Evolutionary conservation across 306 rosid genomes (phyloP).

Genomic region (Rosa rugosa): DNA sequence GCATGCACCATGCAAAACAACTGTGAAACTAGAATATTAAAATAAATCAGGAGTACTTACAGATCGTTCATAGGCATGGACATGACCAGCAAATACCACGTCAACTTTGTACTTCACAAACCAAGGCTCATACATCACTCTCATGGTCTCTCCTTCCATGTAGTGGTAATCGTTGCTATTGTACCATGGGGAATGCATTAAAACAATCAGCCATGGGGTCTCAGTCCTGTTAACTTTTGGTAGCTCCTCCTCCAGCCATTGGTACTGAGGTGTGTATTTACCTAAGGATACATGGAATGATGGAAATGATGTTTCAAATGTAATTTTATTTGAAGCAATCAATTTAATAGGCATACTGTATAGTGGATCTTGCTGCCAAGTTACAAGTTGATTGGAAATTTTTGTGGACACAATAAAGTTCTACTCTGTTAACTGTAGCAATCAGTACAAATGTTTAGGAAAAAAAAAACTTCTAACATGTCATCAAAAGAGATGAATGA

Average conservation of each 20-base stretch:
- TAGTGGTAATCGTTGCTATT: constrained; percentile 58
- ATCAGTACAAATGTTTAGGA: neutral
- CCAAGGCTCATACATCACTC: constrained; percentile 73
- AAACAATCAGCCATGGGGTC: constrained; percentile 62
- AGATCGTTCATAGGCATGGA: constrained; percentile 90
- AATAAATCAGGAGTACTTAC: constrained; percentile 37
- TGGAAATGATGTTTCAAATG: neutral
- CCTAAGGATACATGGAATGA: constrained; percentile 32
- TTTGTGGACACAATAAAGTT: neutral
- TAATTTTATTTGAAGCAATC: neutral
- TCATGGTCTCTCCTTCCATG: constrained; percentile 88
- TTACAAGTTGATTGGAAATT: neutral
- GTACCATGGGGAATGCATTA: constrained; percentile 56
- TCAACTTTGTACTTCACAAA: constrained; percentile 78
- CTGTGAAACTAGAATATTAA: neutral
- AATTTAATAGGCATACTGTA: neutral
- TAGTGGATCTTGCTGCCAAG: neutral
- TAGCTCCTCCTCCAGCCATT: constrained; percentile 45
- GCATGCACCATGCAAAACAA: neutral
- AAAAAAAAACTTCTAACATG: neutral
- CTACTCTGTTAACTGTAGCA: neutral
- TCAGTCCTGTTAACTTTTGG: constrained; percentile 52
- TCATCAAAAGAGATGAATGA: neutral
- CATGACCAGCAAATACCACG: constrained; percentile 84
- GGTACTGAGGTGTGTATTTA: constrained; percentile 53